Percentiles rank a stretch among this genome's conserved stretches.
Evolutionary conservation across 768 basidiomycete species (phyloP).

Genomic region (Tephrocybe sp.): DNA sequence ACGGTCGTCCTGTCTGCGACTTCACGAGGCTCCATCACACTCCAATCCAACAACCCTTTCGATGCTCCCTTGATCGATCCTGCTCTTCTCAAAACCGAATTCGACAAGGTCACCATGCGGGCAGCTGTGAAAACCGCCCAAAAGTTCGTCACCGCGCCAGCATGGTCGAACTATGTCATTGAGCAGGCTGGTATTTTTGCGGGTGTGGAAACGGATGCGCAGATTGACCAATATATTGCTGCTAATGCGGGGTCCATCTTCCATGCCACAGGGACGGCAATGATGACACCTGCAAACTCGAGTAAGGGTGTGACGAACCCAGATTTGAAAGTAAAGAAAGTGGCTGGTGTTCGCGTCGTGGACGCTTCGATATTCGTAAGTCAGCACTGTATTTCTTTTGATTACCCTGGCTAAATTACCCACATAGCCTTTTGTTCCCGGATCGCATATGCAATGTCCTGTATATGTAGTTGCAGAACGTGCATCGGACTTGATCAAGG

Average conservation of each 20-base stretch:
- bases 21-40: slow-evolving; percentile 24
- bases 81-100: slow-evolving; percentile 30
- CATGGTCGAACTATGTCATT: slow-evolving; percentile 20
- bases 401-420: neutral
- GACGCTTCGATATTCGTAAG: slow-evolving; percentile 23
- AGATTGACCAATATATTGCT: slow-evolving; percentile 18
- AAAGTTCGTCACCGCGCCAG: no score
- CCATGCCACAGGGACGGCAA: no score
- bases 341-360: slow-evolving; percentile 24
- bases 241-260: slow-evolving; percentile 12
- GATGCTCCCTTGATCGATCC: slow-evolving; percentile 43
- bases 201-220: slow-evolving; percentile 19
- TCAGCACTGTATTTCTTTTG: neutral
- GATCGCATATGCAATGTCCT: slow-evolving; percentile 4
- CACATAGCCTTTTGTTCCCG: neutral
- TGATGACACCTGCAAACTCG: slow-evolving; percentile 18
- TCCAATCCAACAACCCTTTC: slow-evolving; percentile 40
- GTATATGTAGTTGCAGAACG: slow-evolving; percentile 10
- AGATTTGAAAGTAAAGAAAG: slow-evolving; percentile 28
- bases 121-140: slow-evolving; percentile 13
- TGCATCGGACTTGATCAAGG: no score
- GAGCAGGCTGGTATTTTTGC: slow-evolving; percentile 2
- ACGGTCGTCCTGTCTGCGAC: slow-evolving; percentile 15
- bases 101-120: slow-evolving; percentile 23
- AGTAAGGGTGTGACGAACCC: slow-evolving; percentile 28